Evolutionary conservation across 2,329 filamentous ascomycete genomes (phyloP).

Genomic region (Fusarium brevicatenulatum): DNA sequence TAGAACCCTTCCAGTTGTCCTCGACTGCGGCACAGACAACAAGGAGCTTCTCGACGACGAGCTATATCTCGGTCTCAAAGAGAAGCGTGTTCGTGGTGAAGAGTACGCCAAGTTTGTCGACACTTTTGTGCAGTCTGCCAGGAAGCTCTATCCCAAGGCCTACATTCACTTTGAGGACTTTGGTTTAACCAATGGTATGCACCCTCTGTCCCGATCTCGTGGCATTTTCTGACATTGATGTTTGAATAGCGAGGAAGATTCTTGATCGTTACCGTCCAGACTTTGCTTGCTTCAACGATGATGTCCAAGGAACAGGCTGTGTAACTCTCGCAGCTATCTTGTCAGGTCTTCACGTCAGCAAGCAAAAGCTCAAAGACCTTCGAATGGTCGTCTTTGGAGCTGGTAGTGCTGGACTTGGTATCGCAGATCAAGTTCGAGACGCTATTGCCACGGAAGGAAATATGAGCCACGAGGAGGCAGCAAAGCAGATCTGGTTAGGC

Average conservation of each 20-base stretch:
- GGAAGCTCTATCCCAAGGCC: slow-evolving; percentile 78
- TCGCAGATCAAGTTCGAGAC: slow-evolving; percentile 85
- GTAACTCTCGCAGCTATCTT: slow-evolving; percentile 87
- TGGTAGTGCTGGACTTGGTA: slow-evolving; percentile 84
- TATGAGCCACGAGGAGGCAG: slow-evolving; percentile 77
- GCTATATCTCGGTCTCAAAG: slow-evolving; percentile 79
- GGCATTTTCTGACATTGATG: not conserved
- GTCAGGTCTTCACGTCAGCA: slow-evolving; percentile 76
- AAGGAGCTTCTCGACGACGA: slow-evolving; percentile 77
- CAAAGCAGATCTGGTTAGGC: slow-evolving; percentile 78
- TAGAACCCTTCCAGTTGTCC: slow-evolving; percentile 79
- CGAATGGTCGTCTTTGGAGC: slow-evolving; percentile 82
- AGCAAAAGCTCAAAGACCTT: slow-evolving; percentile 73
- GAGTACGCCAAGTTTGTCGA: slow-evolving; percentile 82
- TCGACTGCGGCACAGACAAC: slow-evolving; percentile 90
- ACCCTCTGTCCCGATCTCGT: not conserved
- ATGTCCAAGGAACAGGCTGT: slow-evolving; percentile 89
- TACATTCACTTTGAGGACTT: slow-evolving; percentile 95
- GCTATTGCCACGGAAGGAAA: slow-evolving; percentile 76
- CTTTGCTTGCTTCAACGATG: slow-evolving; percentile 90
- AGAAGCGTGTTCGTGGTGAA: slow-evolving; percentile 73
- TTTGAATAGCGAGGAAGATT: slow-evolving; percentile 69
- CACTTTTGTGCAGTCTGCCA: slow-evolving; percentile 74
- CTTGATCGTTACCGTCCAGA: slow-evolving; percentile 78
- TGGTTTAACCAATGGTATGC: slow-evolving; percentile 74